Conservation (phyloP, 225 moss, liverwort and hornwort species). For the Polytrichum commune region DNA sequence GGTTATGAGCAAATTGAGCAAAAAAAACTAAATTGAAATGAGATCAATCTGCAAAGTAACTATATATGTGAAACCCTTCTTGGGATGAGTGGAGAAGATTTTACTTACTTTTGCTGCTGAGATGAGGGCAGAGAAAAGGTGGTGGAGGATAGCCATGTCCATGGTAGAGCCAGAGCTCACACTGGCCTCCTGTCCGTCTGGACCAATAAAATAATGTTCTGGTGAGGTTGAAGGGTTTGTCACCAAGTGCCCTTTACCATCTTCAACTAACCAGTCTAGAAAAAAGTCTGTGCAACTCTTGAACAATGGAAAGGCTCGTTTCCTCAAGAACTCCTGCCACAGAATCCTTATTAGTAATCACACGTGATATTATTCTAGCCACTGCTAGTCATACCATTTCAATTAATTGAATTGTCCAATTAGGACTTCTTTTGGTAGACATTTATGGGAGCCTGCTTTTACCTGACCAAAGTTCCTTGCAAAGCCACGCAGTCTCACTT, state of each 20-base stretch:
- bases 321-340: constrained; percentile 62
- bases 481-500: too few relatives aligned
- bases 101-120: constrained; percentile 59
- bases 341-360: background rate
- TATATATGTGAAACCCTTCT: background rate
- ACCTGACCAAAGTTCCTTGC: too few relatives aligned
- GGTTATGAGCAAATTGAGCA: background rate
- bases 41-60: too few relatives aligned
- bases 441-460: too few relatives aligned
- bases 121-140: constrained; percentile 65
- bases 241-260: constrained; percentile 67
- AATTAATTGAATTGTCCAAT: too few relatives aligned
- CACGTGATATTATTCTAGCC: too few relatives aligned
- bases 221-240: constrained; percentile 94
- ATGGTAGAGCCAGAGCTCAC: constrained; percentile 87
- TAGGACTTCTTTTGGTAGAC: too few relatives aligned
- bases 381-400: too few relatives aligned
- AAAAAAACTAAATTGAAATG: too few relatives aligned
- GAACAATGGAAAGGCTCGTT: constrained; percentile 71
- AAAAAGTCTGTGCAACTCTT: constrained; percentile 79
- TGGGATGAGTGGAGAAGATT: background rate
- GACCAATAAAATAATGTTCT: constrained; percentile 85
- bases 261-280: constrained; percentile 78
- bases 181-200: constrained; percentile 51
- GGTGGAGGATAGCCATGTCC: constrained; percentile 82